Base-by-base conservation (phyloP, 306 rosid species). In the Castanopsis chinensis region DNA sequence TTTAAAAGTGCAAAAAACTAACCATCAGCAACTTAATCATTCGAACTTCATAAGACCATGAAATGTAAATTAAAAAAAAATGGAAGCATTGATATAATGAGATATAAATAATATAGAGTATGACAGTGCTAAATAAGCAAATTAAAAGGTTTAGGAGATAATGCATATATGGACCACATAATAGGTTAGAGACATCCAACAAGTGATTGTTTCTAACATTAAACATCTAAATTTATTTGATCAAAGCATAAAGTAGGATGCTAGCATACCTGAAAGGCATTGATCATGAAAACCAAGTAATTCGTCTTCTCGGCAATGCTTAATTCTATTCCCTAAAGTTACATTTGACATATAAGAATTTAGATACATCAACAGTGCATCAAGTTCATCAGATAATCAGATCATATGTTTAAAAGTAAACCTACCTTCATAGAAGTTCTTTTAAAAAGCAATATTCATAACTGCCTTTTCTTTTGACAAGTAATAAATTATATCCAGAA, bases 211-310 rank as follows among this genome's bases (percentile, higher is more conserved):
- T 59, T 59, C 67, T 23, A 10, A 59, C 67, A 59, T 59, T n/a
- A n/a, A n/a, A n/a, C n/a, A n/a, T n/a, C 19, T 21, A 18, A 27
- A 49, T 58, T 33, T 41, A 56, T 19, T 20, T 30, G 19, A 35
- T 61, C 59, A 54, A 32, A 69, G 67, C 59, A 71, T 61, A 68
- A 77, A 65, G 56, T 73, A 71, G 69, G 28, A 70, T 70, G 63
- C 41, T 72, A 79, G 51, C 74, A 74, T 92, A 95, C 97, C 98
- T 95, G 98, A 83, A 95, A 92, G 35, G 92, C 92, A 81, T 95
- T 95, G 69, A 95, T 92, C 96, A 95, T 95, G 90, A 95, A 95
- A 80, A 95, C 94, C 79, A 91, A 82, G 88, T 92, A 92, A 85
- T 91, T 92, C 27, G 94, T 91, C 93, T 92, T 95, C 90, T 92